Evolutionary conservation across 345 rosid species (phyloP), one percentile per base, ranked within the genome.

Genomic region (Punica granatum): DNA sequence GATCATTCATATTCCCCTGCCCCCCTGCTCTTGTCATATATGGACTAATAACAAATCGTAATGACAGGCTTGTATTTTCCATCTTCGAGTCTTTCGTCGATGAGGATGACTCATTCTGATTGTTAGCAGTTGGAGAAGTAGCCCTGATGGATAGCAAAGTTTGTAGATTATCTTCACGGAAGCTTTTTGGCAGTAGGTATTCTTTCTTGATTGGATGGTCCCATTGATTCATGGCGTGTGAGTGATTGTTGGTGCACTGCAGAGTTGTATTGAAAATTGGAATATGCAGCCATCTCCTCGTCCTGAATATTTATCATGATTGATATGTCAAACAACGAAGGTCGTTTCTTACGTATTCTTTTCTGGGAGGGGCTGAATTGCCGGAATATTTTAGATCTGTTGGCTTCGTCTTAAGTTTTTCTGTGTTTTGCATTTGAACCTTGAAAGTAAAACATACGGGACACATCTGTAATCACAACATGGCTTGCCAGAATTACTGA

Each of bases 61-160:
- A 30, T 70, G 79, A 83, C 90, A 85, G 90, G 82, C 72, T 85
- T 34, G 64, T 71, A 31, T 13, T 81, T 39, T 60, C 73, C 41
- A 70, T 75, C 41, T 78, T 85, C 72, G 64, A 74, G 67, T 30
- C 74, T 69, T 60, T 83, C 54, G 66, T 68, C 5, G 73, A 74
- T 54, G 77, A 66, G 0, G 87, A 77, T 66, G 81, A 74, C 4
- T 72, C 67, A 14, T 19, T 49, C 8, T 71, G 71, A 67, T 58
- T 46, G 48, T 69, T 72, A 16, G 3, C 43, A 9, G 65, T 1
- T 10, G 65, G 65, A 62, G 43, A 53, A 11, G 19, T 56, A 56
- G 61, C 19, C 32, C 13, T 56, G 61, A 15, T 14, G 25, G 1
- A 54, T 54, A 26, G 31, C 32, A 11, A 54, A 23, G 32, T 56